Conservation (phyloP, 2,329 filamentous ascomycete species). For the Penicillium sclerotiorum region DNA sequence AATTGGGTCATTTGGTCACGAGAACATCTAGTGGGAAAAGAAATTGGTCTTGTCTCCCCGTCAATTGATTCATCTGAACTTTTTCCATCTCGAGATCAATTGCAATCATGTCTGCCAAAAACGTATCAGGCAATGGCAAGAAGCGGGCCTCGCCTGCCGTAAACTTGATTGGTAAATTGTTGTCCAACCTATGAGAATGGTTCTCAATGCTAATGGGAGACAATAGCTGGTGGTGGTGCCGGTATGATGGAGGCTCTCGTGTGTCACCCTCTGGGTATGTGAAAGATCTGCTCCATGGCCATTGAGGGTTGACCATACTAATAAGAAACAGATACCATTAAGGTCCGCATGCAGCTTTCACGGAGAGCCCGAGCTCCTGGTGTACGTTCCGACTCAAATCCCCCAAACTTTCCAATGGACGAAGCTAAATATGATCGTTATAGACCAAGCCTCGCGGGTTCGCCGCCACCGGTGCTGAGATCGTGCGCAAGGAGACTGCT, state of each 20-base stretch:
- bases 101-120: slow-evolving; percentile 62
- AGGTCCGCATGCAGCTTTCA: slow-evolving; percentile 99
- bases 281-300: background rate
- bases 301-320: slow-evolving; percentile 15
- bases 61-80: background rate
- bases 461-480: slow-evolving; percentile 79
- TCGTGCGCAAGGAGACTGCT: slow-evolving; percentile 86
- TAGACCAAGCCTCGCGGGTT: slow-evolving; percentile 80
- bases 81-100: background rate
- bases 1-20: slow-evolving; percentile 1
- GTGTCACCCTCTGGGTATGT: slow-evolving; percentile 86
- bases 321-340: slow-evolving; percentile 75
- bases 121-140: slow-evolving; percentile 62
- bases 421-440: slow-evolving; percentile 13
- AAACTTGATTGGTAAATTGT: slow-evolving; percentile 78
- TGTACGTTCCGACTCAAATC: slow-evolving; percentile 47
- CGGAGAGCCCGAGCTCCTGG: slow-evolving; percentile 80
- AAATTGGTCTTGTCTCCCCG: slow-evolving; percentile 2
- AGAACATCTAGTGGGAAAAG: background rate
- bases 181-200: slow-evolving; percentile 6
- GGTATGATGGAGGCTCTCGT: slow-evolving; percentile 99
- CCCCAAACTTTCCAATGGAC: too few relatives aligned
- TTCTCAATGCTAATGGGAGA: slow-evolving; percentile 21
- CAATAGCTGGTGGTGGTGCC: slow-evolving; percentile 84
- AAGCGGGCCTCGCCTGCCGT: slow-evolving; percentile 82